Conservation (phyloP, 202 grass and related monocot genomes). For the Panicum hallii region DNA sequence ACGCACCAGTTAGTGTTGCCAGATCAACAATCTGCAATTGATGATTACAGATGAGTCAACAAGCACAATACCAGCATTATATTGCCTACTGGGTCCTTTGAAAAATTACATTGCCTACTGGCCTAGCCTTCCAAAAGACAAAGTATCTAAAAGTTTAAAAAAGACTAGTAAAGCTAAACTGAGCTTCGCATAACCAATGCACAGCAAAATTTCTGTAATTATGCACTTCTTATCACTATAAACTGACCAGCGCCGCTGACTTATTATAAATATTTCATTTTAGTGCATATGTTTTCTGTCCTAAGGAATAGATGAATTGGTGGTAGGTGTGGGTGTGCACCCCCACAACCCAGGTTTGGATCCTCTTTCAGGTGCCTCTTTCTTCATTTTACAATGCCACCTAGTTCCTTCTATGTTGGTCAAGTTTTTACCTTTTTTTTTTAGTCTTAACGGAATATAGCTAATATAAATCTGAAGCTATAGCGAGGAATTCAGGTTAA, state of each 20-base stretch:
- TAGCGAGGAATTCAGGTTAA: not conserved
- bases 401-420: not conserved
- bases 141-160: not conserved
- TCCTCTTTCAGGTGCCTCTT: not conserved
- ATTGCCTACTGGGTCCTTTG: not conserved
- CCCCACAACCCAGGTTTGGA: not conserved
- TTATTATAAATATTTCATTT: not conserved
- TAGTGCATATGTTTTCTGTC: not conserved
- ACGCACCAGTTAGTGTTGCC: constrained; percentile 91
- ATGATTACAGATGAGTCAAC: constrained; percentile 11
- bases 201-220: not conserved
- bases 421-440: not conserved
- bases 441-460: not conserved
- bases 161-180: not conserved
- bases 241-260: not conserved
- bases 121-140: not conserved
- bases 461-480: not conserved
- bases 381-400: not conserved
- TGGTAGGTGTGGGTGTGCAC: not conserved
- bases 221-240: not conserved
- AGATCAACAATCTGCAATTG: constrained; percentile 87
- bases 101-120: not conserved
- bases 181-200: not conserved
- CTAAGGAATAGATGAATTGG: not conserved
- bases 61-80: not conserved